Evolutionary conservation across 2,329 filamentous ascomycete species (phyloP), one percentile per base, ranked within the genome.

Genomic region (Ophiostoma tasmaniense): DNA sequence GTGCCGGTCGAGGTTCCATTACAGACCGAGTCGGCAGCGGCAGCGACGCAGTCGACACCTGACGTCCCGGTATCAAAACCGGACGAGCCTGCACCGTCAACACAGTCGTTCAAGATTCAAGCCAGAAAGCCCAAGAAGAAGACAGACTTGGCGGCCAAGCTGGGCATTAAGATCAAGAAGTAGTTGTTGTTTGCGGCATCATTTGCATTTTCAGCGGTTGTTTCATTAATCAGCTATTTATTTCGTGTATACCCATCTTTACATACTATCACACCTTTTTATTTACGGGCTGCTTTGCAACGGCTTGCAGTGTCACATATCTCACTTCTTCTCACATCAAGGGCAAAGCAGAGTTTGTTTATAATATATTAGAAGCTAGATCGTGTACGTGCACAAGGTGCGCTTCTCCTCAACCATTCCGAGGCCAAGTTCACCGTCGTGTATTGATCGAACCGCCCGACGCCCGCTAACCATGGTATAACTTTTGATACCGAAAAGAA

Each of bases 101-200:
- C 22, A 6, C n/a, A 55, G 50, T 67, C 50, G 66, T 25, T 67
- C 89, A 2, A 87, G 86, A 0, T 96, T 94, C 75, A 90, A 90
- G 77, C 83, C 90, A 84, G 90, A 71, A 86, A 88, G 61, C 83
- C 89, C 66, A 97, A 96, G 81, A 90, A 92, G 80, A 98, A 97
- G 81, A 96, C 95, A 79, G 88, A 95, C 70, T 85, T 90, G 69
- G 82, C 87, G 0, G 88, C 89, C 17, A 81, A 89, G 28, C 78
- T 97, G 66, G 93, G 93, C 0, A 93, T 97, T 74, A 97, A 97
- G 82, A 95, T 92, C 83, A 94, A 93, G 79, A 81, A 84, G 20
- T 81, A 84, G 0, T 75, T 33, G 5, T 28, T 33, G n/a, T 33
- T 25, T 13, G 13, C 1, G 5, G 25, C 52, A 28, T 59, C 25